A percentile compares a stretch with the other conserved stretches of the same genome.
Conservation (phyloP, 768 basidiomycete genomes). For the Trichaptum fuscoviolaceum region DNA sequence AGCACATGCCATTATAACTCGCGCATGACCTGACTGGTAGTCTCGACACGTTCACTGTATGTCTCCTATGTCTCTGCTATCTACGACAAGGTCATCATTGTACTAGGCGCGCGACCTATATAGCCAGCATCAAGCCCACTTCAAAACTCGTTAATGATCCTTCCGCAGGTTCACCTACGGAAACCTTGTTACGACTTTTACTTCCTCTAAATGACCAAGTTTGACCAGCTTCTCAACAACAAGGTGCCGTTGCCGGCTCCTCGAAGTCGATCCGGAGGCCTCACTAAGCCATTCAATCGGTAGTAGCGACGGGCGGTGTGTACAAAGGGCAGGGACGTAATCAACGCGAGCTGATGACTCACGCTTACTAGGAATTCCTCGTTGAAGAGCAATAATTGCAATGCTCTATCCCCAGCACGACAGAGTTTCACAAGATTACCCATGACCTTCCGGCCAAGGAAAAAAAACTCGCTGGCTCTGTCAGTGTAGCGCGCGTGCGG, state of each 20-base stretch:
- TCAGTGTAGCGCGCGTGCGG: conserved; percentile 86
- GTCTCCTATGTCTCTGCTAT: too few relatives aligned
- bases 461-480: conserved; percentile 77
- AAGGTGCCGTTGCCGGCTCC: conserved; percentile 47
- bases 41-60: too few relatives aligned
- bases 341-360: conserved; percentile 87
- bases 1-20: too few relatives aligned
- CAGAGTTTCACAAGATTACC: conserved; percentile 77
- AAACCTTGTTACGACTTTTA: too few relatives aligned
- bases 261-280: conserved; percentile 75
- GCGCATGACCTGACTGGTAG: too few relatives aligned
- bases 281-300: conserved; percentile 90
- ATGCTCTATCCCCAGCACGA: conserved; percentile 86
- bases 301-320: conserved; percentile 89
- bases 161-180: too few relatives aligned
- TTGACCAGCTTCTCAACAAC: too few relatives aligned
- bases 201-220: too few relatives aligned
- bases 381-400: conserved; percentile 91
- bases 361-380: conserved; percentile 86
- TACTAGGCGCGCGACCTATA: too few relatives aligned
- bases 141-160: conserved; percentile 40
- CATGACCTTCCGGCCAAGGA: conserved; percentile 71
- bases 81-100: too few relatives aligned
- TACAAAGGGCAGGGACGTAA: conserved; percentile 90
- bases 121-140: conserved; percentile 17